A percentile compares a stretch with the other conserved stretches of the same genome.
Conservation (phyloP, 768 basidiomycete species). For the Imleria badia region DNA sequence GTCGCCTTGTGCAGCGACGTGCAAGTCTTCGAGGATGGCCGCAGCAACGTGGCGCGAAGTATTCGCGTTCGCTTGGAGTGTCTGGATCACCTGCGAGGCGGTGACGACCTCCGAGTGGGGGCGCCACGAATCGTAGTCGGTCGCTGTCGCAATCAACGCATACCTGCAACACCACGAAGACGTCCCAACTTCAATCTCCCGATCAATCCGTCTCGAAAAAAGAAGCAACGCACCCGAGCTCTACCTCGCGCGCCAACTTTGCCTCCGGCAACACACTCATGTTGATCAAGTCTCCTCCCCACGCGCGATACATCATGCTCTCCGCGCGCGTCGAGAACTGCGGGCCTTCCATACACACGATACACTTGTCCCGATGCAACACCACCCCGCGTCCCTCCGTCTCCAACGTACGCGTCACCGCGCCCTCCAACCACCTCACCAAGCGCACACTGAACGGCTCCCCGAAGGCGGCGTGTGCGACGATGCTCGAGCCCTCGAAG, state of each 20-base stretch:
- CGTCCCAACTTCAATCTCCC: not conserved
- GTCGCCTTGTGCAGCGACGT: conserved; percentile 54
- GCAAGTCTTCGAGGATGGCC: conserved; percentile 66
- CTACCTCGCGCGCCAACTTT: conserved; percentile 95
- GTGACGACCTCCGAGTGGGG: conserved; percentile 80
- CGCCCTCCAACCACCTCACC: conserved; percentile 60
- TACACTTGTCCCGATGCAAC: conserved; percentile 79
- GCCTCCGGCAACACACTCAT: conserved; percentile 97
- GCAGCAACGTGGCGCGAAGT: conserved; percentile 77
- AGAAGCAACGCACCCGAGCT: conserved; percentile 61
- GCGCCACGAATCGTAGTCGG: conserved; percentile 97
- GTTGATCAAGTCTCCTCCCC: conserved; percentile 94
- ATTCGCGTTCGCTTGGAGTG: conserved; percentile 82
- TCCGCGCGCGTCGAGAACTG: conserved; percentile 99
- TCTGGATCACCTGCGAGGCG: conserved; percentile 87
- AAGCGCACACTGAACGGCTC: conserved; percentile 80
- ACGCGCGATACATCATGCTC: conserved; percentile 88
- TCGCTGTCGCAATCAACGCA: conserved; percentile 85
- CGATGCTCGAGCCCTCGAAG: conserved; percentile 79
- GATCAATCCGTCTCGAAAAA: not conserved
- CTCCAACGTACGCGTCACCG: conserved; percentile 63
- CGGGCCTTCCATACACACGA: conserved; percentile 97
- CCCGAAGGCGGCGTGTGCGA: conserved; percentile 93
- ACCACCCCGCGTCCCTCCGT: conserved; percentile 57
- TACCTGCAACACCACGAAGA: conserved; percentile 52